Evolutionary conservation across 257 asterid species (phyloP).

Genomic region (Henckelia pumila): DNA sequence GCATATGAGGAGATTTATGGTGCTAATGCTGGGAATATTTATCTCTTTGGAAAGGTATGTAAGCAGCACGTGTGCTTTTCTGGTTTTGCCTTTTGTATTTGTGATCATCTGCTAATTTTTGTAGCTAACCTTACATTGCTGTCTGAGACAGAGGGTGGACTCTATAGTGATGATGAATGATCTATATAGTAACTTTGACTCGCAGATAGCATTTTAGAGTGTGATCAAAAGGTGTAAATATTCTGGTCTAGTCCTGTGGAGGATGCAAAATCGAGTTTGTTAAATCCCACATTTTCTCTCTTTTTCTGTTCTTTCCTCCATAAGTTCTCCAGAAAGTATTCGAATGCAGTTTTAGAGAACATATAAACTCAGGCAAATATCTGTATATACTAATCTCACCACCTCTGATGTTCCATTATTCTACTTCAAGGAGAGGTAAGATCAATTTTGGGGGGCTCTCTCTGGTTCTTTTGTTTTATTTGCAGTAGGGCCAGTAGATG

Average conservation of each 20-base stretch:
- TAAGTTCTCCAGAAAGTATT: background rate
- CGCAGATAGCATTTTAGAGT: background rate
- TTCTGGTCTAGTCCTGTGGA: too few species aligned
- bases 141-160: constrained; percentile 3
- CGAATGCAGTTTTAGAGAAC: constrained; percentile 8
- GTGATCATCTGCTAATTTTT: constrained; percentile 14
- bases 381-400: background rate
- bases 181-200: constrained; percentile 4
- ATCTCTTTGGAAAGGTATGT: constrained; percentile 92
- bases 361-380: constrained; percentile 6
- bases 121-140: background rate
- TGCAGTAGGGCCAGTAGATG: background rate
- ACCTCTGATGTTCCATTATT: constrained; percentile 4
- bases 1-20: constrained; percentile 84
- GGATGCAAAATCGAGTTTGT: constrained; percentile 9
- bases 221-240: background rate
- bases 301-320: too few species aligned
- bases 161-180: constrained; percentile 12
- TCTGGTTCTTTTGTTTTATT: background rate
- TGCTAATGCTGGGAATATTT: constrained; percentile 66
- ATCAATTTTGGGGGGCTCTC: constrained; percentile 5
- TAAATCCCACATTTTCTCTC: constrained; percentile 1
- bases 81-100: constrained; percentile 22
- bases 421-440: background rate
- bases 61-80: constrained; percentile 1